Percentiles rank a stretch among this genome's conserved stretches.
Evolutionary conservation across 2,329 filamentous ascomycete species (phyloP).

Genomic region (Alternaria rosae): DNA sequence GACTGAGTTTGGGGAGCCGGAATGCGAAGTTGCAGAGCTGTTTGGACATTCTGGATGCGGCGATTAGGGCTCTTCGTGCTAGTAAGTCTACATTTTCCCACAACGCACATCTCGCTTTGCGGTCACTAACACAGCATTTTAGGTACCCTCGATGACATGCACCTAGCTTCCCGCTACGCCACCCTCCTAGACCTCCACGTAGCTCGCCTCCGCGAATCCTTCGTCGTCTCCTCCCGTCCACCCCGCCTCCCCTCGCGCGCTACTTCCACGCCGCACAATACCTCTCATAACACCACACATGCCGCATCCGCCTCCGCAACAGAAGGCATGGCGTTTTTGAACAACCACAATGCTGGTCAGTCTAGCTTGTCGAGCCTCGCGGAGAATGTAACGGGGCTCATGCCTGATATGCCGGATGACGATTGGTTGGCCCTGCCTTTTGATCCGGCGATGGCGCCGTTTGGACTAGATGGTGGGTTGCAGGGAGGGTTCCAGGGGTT

Average conservation of each 20-base stretch:
- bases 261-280: conserved; percentile 37
- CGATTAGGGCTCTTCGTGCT: conserved; percentile 58
- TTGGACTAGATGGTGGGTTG: conserved; percentile 42
- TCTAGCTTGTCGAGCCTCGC: conserved; percentile 46
- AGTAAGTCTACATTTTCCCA: conserved; percentile 27
- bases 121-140: conserved; percentile 4
- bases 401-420: conserved; percentile 49
- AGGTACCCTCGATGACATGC: conserved; percentile 60
- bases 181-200: conserved; percentile 56
- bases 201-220: conserved; percentile 47
- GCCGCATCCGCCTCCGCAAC: conserved; percentile 40
- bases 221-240: conserved; percentile 47
- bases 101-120: not conserved
- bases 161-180: conserved; percentile 60
- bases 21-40: conserved; percentile 59
- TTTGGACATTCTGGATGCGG: conserved; percentile 57
- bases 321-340: conserved; percentile 47
- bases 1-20: conserved; percentile 58
- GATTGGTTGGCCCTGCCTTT: conserved; percentile 51
- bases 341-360: conserved; percentile 47
- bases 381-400: conserved; percentile 44
- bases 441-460: conserved; percentile 50
- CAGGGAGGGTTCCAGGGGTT: conserved; percentile 47
- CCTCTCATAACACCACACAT: conserved; percentile 39
- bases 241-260: conserved; percentile 45